phyloP scores from a whole-genome alignment of 2,329 filamentous ascomycete species.

The Lachnellula suecica region DNA sequence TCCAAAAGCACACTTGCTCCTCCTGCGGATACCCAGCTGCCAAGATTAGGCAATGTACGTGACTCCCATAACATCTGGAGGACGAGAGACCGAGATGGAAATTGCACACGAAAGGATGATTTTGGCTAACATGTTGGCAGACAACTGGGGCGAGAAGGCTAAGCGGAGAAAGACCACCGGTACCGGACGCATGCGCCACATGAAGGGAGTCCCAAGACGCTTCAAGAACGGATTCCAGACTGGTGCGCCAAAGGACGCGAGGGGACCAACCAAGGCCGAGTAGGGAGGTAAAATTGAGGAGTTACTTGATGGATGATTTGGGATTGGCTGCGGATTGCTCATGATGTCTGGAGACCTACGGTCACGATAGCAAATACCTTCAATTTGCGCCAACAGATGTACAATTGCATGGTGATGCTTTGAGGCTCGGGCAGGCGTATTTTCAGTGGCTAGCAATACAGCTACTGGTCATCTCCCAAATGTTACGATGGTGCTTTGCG shows the following conservation, averaged over 20 bases:
- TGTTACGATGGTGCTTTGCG: background rate
- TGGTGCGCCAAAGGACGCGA: conserved; percentile 81
- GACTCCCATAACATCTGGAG: conserved; percentile 11
- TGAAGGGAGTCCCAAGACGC: conserved; percentile 87
- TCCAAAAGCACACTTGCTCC: conserved; percentile 98
- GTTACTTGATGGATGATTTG: conserved; percentile 35
- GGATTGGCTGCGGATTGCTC: conserved; percentile 30
- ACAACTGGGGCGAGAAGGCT: conserved; percentile 99
- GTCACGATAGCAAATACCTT: conserved; percentile 35
- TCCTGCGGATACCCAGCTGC: conserved; percentile 95
- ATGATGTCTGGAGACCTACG: conserved; percentile 29
- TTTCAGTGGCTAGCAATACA: background rate
- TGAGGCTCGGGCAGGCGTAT: conserved; percentile 8
- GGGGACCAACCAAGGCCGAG: conserved; percentile 53
- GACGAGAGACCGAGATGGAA: conserved; percentile 45
- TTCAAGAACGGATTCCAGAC: conserved; percentile 98
- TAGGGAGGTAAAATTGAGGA: conserved; percentile 36
- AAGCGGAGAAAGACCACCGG: conserved; percentile 99
- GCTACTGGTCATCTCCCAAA: conserved; percentile 1
- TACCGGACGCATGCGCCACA: conserved; percentile 91
- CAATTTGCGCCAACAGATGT: conserved; percentile 28
- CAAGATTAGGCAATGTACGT: conserved; percentile 98
- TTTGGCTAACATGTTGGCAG: conserved; percentile 72
- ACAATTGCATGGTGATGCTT: conserved; percentile 18
- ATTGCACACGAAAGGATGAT: conserved; percentile 64